phyloP scores from a whole-genome alignment of 352 stramenopile species.

The Phytophthora ramorum region DNA sequence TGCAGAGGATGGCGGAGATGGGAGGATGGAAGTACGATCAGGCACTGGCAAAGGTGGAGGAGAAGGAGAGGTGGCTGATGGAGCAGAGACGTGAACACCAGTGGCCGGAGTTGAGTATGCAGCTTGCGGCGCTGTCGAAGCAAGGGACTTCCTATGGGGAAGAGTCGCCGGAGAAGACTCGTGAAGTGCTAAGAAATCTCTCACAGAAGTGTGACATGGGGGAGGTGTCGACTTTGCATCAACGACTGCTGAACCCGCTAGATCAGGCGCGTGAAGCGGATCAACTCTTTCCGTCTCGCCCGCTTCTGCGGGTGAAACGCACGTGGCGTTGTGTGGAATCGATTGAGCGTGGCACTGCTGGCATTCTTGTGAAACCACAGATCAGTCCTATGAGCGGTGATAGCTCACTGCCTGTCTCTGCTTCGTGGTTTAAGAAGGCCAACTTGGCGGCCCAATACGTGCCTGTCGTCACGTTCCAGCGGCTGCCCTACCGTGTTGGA shows the following conservation, averaged over 20 bases:
- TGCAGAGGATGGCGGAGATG: slow-evolving; percentile 76
- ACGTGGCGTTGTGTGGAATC: slow-evolving; percentile 89
- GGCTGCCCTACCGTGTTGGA: slow-evolving; percentile 46
- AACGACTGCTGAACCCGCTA: slow-evolving; percentile 70
- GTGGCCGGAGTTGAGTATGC: slow-evolving; percentile 62
- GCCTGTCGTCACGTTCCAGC: slow-evolving; percentile 77
- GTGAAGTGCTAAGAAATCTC: slow-evolving; percentile 32
- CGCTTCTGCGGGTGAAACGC: slow-evolving; percentile 80
- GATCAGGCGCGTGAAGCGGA: slow-evolving; percentile 64
- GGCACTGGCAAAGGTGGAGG: slow-evolving; percentile 51
- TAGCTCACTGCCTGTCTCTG: slow-evolving; percentile 78
- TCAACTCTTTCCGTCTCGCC: slow-evolving; percentile 65
- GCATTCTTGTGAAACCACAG: slow-evolving; percentile 91
- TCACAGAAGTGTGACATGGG: slow-evolving; percentile 53
- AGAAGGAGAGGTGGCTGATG: slow-evolving; percentile 67
- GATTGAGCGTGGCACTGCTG: slow-evolving; percentile 72
- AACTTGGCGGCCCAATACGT: slow-evolving; percentile 81
- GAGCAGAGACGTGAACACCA: slow-evolving; percentile 64
- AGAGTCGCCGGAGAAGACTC: slow-evolving; percentile 18
- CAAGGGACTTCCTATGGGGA: slow-evolving; percentile 15
- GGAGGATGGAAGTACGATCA: slow-evolving; percentile 80
- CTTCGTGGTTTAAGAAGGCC: slow-evolving; percentile 90
- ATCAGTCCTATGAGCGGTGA: slow-evolving; percentile 92
- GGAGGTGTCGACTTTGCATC: slow-evolving; percentile 57
- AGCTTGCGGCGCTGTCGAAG: slow-evolving; percentile 39